Base-by-base conservation (phyloP, 805 yeast genomes). In the Starmerella bombicola region DNA sequence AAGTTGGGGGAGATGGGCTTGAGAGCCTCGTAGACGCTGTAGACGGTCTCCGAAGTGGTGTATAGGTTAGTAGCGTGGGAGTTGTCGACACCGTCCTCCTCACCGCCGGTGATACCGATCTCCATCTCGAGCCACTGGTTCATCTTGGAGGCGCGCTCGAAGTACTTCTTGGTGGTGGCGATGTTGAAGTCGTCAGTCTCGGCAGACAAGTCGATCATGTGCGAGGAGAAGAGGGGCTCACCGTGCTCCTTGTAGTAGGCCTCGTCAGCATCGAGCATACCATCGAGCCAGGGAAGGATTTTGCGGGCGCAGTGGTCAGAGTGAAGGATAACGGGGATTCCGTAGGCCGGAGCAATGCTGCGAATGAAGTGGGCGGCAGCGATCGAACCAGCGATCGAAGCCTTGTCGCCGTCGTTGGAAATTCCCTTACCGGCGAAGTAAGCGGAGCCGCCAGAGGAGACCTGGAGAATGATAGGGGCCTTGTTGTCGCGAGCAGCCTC, bases 51-150 rank as follows among this genome's bases (percentile, higher is more conserved):
- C 58, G 98, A 84, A 57, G 78, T 76, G 56, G 98, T 91, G 81
- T 88, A 91, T 59, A 91, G 72, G 51, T 80, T 65, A 50, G 81
- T 85, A 54, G 83, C 95, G 65, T 76, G 73, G 69, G 88, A 93
- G 77, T 91, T 91, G 80, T 91, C 91, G 61, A 91, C 98, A 78
- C 98, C 98, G 64, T 91, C 98, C 72, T 91, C 98, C 74, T 91
- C 98, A 79, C 98, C 98, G 71, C 98, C 98, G 65, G 98, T 91
- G 78, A 91, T 91, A 78, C 98, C 98, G 64, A 91, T 91, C 75
- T 91, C 98, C 98, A 91, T 91, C 76, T 91, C 98, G 64, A 91
- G 77, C 91, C 91, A 91, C 73, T 88, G 97, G 70, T 76, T 73
- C 76, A 88, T 73, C 71, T 81, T 84, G 65, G 93, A 69, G 78